phyloP scores from a whole-genome alignment of 2,329 filamentous ascomycete species.

The Aspergillus sp. region DNA sequence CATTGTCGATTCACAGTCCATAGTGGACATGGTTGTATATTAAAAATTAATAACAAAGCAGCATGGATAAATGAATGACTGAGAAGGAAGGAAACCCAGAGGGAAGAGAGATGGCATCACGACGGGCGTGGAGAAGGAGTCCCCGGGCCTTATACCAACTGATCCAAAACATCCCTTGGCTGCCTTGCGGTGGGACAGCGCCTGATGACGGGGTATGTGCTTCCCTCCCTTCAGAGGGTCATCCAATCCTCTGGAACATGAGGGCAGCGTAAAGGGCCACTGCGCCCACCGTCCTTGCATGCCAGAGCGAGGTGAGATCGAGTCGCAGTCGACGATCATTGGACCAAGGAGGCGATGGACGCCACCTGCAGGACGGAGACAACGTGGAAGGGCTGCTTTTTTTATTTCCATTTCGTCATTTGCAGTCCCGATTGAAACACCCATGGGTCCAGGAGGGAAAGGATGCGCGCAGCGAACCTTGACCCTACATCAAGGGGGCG shows the following conservation, averaged over 20 bases:
- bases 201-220: constrained; percentile 19
- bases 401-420: constrained; percentile 26
- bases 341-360: constrained; percentile 20
- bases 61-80: not conserved
- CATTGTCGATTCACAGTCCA: constrained; percentile 27
- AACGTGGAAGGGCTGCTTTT: constrained; percentile 32
- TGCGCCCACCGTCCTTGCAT: constrained; percentile 38
- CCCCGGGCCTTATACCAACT: constrained; percentile 31
- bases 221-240: constrained; percentile 27
- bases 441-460: constrained; percentile 17
- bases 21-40: constrained; percentile 28
- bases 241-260: constrained; percentile 28
- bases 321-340: constrained; percentile 20
- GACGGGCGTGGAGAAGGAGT: not conserved
- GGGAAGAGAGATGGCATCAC: not conserved
- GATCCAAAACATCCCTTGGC: constrained; percentile 30
- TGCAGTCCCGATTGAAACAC: constrained; percentile 32
- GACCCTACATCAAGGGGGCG: constrained; percentile 4
- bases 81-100: constrained; percentile 13
- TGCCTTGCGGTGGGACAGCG: constrained; percentile 17
- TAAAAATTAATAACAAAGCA: not conserved
- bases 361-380: constrained; percentile 27
- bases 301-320: constrained; percentile 29
- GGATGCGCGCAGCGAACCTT: constrained; percentile 2
- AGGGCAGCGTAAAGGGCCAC: constrained; percentile 18